Percentiles rank a stretch among this genome's conserved stretches.
phyloP scores from a whole-genome alignment of 2,329 filamentous ascomycete species.

The Amauroascus verrucosus region DNA sequence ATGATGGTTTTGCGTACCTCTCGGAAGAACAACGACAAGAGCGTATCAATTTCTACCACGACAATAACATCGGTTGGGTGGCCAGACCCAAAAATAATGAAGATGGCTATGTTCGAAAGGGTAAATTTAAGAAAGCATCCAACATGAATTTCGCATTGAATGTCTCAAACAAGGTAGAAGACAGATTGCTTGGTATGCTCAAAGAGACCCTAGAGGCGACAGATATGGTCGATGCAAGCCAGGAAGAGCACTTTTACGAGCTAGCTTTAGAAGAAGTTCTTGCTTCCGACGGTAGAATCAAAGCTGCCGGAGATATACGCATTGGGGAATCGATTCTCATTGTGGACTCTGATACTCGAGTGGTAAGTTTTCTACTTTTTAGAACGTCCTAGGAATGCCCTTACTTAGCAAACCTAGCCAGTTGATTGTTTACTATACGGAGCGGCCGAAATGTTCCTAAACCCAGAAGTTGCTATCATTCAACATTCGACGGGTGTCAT shows the following conservation, averaged over 20 bases:
- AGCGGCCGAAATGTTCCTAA: conserved; percentile 61
- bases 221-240: conserved; percentile 27
- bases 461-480: conserved; percentile 59
- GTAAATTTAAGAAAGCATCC: conserved; percentile 63
- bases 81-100: conserved; percentile 43
- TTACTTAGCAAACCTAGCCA: conserved; percentile 29
- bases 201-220: conserved; percentile 10
- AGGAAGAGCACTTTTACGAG: conserved; percentile 36
- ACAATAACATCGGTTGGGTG: conserved; percentile 44
- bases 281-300: conserved; percentile 44
- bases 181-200: conserved; percentile 37
- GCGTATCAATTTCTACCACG: conserved; percentile 41
- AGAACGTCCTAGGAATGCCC: not conserved
- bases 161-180: conserved; percentile 53
- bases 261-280: conserved; percentile 36
- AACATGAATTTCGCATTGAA: conserved; percentile 66
- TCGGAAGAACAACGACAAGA: conserved; percentile 35
- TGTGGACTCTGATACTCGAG: conserved; percentile 59
- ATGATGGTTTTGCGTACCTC: conserved; percentile 33
- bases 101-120: conserved; percentile 43
- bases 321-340: conserved; percentile 68
- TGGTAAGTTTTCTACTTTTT: conserved; percentile 24
- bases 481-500: conserved; percentile 67
- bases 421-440: conserved; percentile 57
- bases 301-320: conserved; percentile 74